Evolutionary conservation across 148 eudicot species (phyloP).

Genomic region (Gaultheria prostrata): DNA sequence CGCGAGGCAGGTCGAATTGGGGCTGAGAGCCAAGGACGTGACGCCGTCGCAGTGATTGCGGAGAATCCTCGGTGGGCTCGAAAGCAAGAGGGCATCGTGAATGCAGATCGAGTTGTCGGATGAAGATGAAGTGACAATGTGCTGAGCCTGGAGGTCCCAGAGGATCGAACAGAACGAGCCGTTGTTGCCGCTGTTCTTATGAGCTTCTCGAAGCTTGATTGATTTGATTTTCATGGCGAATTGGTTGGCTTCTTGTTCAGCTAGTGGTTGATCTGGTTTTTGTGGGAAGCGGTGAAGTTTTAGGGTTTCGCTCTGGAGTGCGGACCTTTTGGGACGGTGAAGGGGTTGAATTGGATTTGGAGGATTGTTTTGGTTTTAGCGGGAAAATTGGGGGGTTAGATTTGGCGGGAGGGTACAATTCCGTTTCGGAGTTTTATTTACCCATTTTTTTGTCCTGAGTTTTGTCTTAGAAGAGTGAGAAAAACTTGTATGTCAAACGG

Average conservation of each 20-base stretch:
- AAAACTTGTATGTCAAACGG: too few relatives aligned
- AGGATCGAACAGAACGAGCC: constrained; percentile 59
- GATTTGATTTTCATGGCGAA: constrained; percentile 48
- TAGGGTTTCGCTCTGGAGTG: constrained; percentile 13
- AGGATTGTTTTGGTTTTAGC: neutral
- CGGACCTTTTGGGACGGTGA: neutral
- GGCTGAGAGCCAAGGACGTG: constrained; percentile 72
- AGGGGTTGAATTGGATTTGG: neutral
- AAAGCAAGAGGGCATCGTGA: constrained; percentile 52
- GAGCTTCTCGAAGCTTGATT: constrained; percentile 63
- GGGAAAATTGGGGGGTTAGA: neutral
- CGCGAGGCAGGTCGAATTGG: constrained; percentile 93
- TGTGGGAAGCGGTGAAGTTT: neutral
- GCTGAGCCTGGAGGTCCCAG: constrained; percentile 59
- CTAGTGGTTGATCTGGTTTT: neutral
- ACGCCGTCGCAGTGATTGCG: constrained; percentile 80
- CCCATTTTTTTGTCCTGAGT: neutral
- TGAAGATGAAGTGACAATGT: constrained; percentile 76
- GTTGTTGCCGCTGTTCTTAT: constrained; percentile 33
- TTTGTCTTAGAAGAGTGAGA: too few relatives aligned
- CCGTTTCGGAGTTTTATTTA: neutral
- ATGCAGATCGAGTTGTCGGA: constrained; percentile 61
- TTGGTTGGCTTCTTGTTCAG: neutral
- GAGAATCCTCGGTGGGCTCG: constrained; percentile 40
- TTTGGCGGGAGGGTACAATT: constrained; percentile 2